A percentile compares a stretch with the other conserved stretches of the same genome.
Conservation (phyloP, 208 protist genomes). For the Trichomonas gallinae region DNA sequence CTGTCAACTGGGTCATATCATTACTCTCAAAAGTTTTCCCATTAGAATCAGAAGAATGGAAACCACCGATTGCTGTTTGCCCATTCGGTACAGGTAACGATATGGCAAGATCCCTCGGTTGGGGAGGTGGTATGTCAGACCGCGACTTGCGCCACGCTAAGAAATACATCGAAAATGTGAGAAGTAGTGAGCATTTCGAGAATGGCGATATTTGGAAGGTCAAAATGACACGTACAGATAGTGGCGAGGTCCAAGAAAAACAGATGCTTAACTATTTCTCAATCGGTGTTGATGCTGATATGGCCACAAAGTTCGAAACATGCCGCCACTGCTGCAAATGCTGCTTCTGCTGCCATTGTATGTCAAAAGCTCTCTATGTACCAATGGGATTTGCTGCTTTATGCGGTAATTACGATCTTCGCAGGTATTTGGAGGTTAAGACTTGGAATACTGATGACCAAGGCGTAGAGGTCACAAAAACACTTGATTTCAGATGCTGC, state of each 20-base stretch:
- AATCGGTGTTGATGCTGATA: not conserved
- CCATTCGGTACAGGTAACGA: slow-evolving; percentile 7
- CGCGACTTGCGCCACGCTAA: not conserved
- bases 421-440: not conserved
- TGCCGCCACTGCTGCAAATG: not conserved
- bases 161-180: not conserved
- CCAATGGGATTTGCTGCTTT: not conserved
- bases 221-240: not conserved
- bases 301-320: not conserved
- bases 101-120: not conserved
- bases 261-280: slow-evolving; percentile 20
- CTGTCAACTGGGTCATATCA: not conserved
- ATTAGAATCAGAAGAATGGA: not conserved
- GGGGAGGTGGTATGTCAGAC: not conserved
- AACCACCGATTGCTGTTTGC: not conserved
- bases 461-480: not conserved
- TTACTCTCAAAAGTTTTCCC: not conserved
- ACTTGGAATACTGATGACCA: not conserved
- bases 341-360: not conserved
- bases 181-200: not conserved
- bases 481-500: not conserved
- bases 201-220: not conserved
- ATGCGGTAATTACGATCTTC: not conserved
- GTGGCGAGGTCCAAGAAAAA: not conserved
- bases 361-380: not conserved